Evolutionary conservation across 768 basidiomycete genomes (phyloP), one percentile per base, ranked within the genome.

Genomic region (Xanthoconium purpureum): DNA sequence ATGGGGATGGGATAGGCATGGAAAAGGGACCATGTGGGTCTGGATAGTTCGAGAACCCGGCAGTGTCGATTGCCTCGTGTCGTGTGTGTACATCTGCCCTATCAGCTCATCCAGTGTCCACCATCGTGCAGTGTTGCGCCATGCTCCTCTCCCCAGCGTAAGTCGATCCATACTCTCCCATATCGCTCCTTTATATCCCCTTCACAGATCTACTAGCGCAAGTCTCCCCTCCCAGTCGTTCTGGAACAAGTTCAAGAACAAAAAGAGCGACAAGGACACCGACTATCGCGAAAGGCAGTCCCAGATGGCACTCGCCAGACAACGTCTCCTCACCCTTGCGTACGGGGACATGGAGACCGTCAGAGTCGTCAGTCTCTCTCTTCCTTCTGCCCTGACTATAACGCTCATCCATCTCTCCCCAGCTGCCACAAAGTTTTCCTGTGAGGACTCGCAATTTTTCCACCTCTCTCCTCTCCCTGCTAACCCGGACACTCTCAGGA

Each of bases 301-400:
- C 1, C 80, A 80, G 20, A 88, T 89, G 84, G 82, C 88, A 4
- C 78, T 91, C 63, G 78, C 85, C 28, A 75, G 89, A 52, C 87
- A 88, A 62, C 83, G 88, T 57, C 82, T 91, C 61, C 79, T 94
- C 63, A 94, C 91, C 56, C 83, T 94, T 55, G 85, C 83, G 10
- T 90, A 86, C 70, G 88, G 78, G 52, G 91, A 93, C 38, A 89
- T 91, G 86, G 91, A 94, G 74, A 93, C 91, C 9, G 79, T 94
- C 56, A 80, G 86, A 60, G 83, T 88, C 78, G 88, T 73, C 47
- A 50, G 70, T 63, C 17, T 50, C 24, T 48, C 20, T 52, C 47
- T 47, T 58, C 20, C 47, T 36, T 56, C 52, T 54, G 4, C 52
- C 58, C 42, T 18, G 37, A 0, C 45, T 11, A 12, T 5, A 32